Evolutionary conservation across 768 basidiomycete species (phyloP).

Genomic region (Trametes cinnabarina): DNA sequence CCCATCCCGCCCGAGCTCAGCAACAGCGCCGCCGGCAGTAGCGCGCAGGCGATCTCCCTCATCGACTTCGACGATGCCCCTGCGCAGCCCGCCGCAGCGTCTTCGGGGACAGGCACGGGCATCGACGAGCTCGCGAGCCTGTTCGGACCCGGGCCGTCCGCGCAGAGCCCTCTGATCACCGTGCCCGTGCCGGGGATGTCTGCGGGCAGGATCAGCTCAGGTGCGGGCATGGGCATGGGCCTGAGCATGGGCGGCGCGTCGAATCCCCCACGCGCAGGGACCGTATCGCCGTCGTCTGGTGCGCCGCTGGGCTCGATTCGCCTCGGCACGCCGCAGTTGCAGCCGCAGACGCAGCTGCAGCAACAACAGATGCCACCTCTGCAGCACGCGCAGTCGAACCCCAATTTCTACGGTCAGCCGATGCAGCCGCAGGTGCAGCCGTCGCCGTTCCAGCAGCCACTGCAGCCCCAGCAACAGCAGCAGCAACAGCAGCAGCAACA

Average conservation of each 20-base stretch:
- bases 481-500: constrained; percentile 1
- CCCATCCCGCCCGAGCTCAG: constrained; percentile 65
- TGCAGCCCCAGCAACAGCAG: constrained; percentile 16
- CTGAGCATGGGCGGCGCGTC: not conserved
- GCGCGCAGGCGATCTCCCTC: constrained; percentile 47
- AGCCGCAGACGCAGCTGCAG: constrained; percentile 13
- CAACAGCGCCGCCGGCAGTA: constrained; percentile 25
- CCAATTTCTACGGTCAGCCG: not conserved
- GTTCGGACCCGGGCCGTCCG: constrained; percentile 40
- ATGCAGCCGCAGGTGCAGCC: constrained; percentile 19
- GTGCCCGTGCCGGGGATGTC: constrained; percentile 1
- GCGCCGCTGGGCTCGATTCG: constrained; percentile 21
- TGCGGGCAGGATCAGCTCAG: not conserved
- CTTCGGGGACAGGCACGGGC: constrained; percentile 25
- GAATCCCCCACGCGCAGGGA: not conserved
- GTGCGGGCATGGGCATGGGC: constrained; percentile 6
- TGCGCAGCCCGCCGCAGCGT: constrained; percentile 15
- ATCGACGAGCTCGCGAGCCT: constrained; percentile 63
- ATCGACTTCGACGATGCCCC: constrained; percentile 74
- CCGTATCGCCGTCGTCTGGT: constrained; percentile 16
- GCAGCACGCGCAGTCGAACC: not conserved
- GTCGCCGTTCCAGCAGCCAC: constrained; percentile 11
- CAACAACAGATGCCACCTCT: not conserved
- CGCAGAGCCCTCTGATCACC: constrained; percentile 1
- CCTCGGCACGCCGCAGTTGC: constrained; percentile 37